These are phyloP conservation scores for Paraconiothyrium sp. DNA, from an alignment of 2,329 filamentous ascomycete genomes.

Conservation along the genomic window DNA sequence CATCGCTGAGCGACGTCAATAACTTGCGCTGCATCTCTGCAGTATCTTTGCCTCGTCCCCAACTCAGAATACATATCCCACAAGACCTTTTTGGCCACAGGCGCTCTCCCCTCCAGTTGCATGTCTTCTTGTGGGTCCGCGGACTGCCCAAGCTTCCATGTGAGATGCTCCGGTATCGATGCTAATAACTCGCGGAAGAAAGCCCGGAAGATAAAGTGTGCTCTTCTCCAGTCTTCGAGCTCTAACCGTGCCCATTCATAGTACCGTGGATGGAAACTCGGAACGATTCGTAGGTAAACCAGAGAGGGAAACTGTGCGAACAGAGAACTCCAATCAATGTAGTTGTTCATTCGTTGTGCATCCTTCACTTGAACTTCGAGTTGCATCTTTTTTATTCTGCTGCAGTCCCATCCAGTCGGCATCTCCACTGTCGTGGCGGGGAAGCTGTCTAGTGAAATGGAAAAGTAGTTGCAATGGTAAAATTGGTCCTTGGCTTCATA, in stretches of 20 bases:
- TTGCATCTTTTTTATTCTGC: conserved; percentile 35
- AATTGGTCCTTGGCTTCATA: conserved; percentile 37
- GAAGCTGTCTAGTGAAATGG: conserved; percentile 38
- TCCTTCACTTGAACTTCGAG: conserved; percentile 43
- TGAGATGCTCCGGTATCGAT: conserved; percentile 29
- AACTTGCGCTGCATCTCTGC: conserved; percentile 12
- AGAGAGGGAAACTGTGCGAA: conserved; percentile 34
- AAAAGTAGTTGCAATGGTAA: conserved; percentile 43
- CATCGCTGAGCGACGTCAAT: conserved; percentile 3
- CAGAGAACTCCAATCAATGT: conserved; percentile 41
- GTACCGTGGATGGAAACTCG: conserved; percentile 38
- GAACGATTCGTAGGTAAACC: conserved; percentile 36
- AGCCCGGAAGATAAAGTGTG: conserved; percentile 40
- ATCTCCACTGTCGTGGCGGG: conserved; percentile 31
- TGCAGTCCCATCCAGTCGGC: conserved; percentile 38
- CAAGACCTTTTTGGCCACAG: conserved; percentile 23
- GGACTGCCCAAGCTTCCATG: conserved; percentile 31
- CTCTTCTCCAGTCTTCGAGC: conserved; percentile 29
- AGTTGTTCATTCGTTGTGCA: conserved; percentile 42
- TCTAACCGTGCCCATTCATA: conserved; percentile 41
- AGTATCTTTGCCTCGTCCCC: conserved; percentile 17
- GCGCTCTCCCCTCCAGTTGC: conserved; percentile 27
- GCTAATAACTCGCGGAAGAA: conserved; percentile 40
- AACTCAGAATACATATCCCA: conserved; percentile 37
- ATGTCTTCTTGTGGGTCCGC: conserved; percentile 22